These are phyloP conservation scores for Yarrowia hollandica DNA, from an alignment of 805 yeast genomes.

Conservation along the genomic window DNA sequence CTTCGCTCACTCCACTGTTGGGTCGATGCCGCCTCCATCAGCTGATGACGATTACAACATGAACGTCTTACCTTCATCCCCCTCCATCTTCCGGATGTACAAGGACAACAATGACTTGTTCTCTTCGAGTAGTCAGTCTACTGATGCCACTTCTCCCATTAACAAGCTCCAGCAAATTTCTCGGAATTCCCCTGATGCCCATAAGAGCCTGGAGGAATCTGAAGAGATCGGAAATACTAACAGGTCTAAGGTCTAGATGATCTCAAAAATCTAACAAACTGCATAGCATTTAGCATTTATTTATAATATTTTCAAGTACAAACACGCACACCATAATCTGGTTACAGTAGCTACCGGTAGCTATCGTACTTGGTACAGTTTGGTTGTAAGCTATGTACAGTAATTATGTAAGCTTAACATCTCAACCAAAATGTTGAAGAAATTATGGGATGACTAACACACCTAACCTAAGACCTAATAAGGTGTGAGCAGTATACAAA, in stretches of 20 bases:
- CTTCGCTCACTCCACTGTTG: not conserved
- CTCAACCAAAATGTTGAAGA: no score
- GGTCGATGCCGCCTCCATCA: slow-evolving; percentile 17
- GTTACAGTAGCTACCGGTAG: no score
- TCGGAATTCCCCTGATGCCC: slow-evolving; percentile 7
- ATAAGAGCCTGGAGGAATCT: slow-evolving; percentile 25
- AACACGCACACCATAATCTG: no score
- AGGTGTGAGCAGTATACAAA: no score
- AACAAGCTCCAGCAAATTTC: slow-evolving; percentile 19
- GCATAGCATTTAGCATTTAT: slow-evolving; percentile 25
- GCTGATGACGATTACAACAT: slow-evolving; percentile 22
- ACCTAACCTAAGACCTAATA: no score
- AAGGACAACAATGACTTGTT: slow-evolving; percentile 21
- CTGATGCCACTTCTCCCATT: slow-evolving; percentile 25
- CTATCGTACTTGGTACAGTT: no score
- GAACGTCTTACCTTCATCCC: slow-evolving; percentile 22
- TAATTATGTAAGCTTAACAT: no score
- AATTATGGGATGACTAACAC: no score
- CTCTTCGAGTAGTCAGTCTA: slow-evolving; percentile 17
- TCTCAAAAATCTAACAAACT: not conserved
- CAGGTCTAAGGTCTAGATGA: slow-evolving; percentile 3
- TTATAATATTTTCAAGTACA: not conserved
- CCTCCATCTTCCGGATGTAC: slow-evolving; percentile 26
- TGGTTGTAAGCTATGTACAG: no score
- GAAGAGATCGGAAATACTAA: slow-evolving; percentile 24